phyloP scores from a whole-genome alignment of 2,329 filamentous ascomycete genomes.

The Colletotrichum cordylinicola region DNA sequence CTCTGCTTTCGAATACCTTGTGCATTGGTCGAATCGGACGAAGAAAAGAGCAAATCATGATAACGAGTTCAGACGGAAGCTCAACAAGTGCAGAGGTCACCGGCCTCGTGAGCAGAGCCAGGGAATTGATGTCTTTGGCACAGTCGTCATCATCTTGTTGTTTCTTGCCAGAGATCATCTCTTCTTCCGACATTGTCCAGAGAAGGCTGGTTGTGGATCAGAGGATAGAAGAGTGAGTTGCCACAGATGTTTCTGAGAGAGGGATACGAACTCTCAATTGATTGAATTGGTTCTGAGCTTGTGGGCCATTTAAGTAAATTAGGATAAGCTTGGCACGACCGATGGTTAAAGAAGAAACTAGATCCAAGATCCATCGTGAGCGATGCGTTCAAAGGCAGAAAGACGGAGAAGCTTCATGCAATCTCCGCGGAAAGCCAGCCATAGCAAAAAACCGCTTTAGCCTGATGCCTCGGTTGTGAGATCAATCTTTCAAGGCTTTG shows the following conservation, averaged over 20 bases:
- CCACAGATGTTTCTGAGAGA: neutral
- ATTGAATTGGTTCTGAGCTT: neutral
- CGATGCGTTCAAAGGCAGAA: neutral
- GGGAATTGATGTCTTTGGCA: neutral
- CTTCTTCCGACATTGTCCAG: neutral
- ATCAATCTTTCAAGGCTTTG: neutral
- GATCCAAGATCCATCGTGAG: rapidly evolving
- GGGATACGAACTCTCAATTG: neutral
- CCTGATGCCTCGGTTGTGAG: neutral
- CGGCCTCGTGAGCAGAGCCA: neutral
- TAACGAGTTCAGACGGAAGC: neutral
- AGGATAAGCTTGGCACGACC: neutral
- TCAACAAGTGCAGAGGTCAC: neutral
- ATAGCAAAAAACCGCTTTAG: neutral
- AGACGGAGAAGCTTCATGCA: neutral
- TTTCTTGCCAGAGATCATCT: neutral
- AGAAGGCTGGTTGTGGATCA: neutral
- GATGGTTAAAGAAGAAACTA: neutral
- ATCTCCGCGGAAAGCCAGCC: neutral
- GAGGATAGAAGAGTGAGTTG: neutral
- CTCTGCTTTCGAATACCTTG: neutral
- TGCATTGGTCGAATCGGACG: neutral
- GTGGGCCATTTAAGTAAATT: neutral
- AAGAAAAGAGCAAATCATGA: neutral
- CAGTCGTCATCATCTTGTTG: neutral